Percentiles rank a stretch among this genome's conserved stretches.
phyloP scores from a whole-genome alignment of 148 eudicot species.

The Vaccinium corymbosum region DNA sequence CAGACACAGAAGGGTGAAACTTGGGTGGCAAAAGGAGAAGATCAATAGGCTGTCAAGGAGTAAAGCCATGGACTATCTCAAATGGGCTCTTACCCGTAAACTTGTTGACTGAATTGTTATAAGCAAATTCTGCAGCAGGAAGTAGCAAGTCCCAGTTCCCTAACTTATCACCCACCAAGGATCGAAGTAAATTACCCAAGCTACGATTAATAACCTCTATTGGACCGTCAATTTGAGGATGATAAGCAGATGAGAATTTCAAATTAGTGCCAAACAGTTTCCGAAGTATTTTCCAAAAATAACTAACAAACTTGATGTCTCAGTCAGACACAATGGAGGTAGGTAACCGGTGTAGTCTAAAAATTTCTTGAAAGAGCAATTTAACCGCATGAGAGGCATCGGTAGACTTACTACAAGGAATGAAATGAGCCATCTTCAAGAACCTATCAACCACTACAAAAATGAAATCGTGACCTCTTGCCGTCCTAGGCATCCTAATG shows the following conservation, averaged over 20 bases:
- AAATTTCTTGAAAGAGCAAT: neutral
- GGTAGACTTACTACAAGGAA: neutral
- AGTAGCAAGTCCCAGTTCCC: no score
- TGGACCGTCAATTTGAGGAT: no score
- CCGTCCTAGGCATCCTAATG: neutral
- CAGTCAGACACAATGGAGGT: neutral
- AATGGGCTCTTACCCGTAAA: no score
- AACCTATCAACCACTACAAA: neutral
- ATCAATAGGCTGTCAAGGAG: no score
- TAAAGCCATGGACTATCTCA: no score
- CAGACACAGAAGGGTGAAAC: neutral
- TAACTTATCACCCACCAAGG: no score
- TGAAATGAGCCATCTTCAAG: neutral
- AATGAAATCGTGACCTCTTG: neutral
- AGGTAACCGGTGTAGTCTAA: neutral
- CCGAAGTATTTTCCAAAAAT: neutral
- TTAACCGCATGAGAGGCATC: neutral
- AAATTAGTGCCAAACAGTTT: neutral
- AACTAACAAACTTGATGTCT: neutral
- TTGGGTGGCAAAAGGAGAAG: no score
- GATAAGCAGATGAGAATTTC: neutral
- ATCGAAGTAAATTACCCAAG: no score
- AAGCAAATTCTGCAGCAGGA: no score
- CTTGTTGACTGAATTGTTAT: no score
- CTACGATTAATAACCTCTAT: no score